Base-by-base conservation (phyloP, 257 asterid species). In the Ocimum tenuiflorum region DNA sequence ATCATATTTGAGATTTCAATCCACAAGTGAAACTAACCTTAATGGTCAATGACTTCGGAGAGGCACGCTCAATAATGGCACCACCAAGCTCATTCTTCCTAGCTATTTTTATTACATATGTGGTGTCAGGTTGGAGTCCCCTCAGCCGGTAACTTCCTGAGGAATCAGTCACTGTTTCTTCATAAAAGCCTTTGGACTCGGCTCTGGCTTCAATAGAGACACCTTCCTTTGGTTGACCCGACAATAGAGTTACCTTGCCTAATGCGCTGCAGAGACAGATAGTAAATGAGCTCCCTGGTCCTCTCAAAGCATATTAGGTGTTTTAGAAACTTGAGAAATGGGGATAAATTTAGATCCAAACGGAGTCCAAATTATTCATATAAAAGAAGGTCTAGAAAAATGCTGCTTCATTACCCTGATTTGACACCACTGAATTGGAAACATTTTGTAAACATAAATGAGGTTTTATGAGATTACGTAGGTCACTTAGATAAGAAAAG, bases 201-300 rank as follows among this genome's bases (percentile, higher is more conserved):
- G 98, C 87, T 67, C 96, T 86, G 36, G 98, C 98, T 82, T 89
- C 98, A 55, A 91, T 80, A 17, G 92, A 72, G 63, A 91, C 84
- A 65, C 95, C 95, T 77, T 85, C 96, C 81, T 81, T 84, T 63
- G 96, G 95, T 73, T 82, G 95, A 78, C 96, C 98, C 50, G 98
- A 91, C 82, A 91, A 79, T 73, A 91, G 84, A 52, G 84, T 78
- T 67, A 91, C 85, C 69, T 77, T 75, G 57, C 96, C 98, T 85
- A 89, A 73, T 57, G 95, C 98, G 82, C 96, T 91, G 91, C 69
- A 64, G 73, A 68, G 49, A 61, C 48, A 65, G 49, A 61, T 43
- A 65, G 63, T 51, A 71, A 63, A 64, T 53, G 63, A 64, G 57
- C 71, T 71, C 29, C 70, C 35, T 13, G 62, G 54, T 73, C 51